phyloP scores from a whole-genome alignment of 139 green algal genomes.

The Haematococcus sp. region DNA sequence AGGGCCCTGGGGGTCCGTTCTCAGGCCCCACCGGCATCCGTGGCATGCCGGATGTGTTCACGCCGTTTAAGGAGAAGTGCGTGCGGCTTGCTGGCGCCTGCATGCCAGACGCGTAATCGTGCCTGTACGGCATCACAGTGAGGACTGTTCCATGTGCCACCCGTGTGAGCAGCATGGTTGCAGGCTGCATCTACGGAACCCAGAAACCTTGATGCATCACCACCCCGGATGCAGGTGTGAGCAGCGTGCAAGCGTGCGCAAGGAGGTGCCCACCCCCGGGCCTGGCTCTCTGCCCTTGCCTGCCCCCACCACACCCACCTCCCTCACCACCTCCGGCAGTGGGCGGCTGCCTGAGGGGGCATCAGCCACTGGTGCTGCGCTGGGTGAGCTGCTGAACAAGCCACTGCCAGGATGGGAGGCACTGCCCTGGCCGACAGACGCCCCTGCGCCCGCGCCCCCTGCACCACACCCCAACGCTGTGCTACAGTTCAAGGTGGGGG shows the following conservation, averaged over 20 bases:
- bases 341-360: not conserved
- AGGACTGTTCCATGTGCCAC: too few species aligned
- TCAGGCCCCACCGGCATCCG: constrained; percentile 29
- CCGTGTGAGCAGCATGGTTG: too few species aligned
- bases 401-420: constrained; percentile 24
- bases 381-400: constrained; percentile 19
- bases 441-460: constrained; percentile 12
- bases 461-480: constrained; percentile 47
- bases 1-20: not conserved
- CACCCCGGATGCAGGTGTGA: not conserved
- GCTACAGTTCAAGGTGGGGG: constrained; percentile 67
- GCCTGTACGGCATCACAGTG: too few species aligned
- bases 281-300: constrained; percentile 64
- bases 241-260: constrained; percentile 32
- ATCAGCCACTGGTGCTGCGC: not conserved
- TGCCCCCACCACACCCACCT: not conserved
- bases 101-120: too few species aligned
- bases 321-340: not conserved
- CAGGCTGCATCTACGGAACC: too few species aligned
- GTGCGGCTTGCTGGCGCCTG: too few species aligned
- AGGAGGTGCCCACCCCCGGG: constrained; percentile 43
- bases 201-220: too few species aligned
- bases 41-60: constrained; percentile 86
- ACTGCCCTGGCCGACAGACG: constrained; percentile 36
- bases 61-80: constrained; percentile 82